A percentile compares a stretch with the other conserved stretches of the same genome.
Conservation (phyloP, 1,284 basidiomycete genomes). For the Ganoderma resinaceum region DNA sequence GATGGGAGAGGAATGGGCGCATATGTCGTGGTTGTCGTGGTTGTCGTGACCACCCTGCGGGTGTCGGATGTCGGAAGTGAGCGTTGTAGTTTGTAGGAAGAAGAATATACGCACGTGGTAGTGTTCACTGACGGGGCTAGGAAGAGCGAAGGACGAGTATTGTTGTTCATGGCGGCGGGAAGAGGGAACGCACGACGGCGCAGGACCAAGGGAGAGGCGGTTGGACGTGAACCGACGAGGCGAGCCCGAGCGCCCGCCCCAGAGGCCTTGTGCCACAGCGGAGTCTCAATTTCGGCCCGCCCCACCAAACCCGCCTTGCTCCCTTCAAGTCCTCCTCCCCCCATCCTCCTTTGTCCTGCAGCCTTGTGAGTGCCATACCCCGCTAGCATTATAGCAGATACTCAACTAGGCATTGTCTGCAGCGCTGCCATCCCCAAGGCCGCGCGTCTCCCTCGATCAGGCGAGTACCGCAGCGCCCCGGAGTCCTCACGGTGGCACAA, state of each 20-base stretch:
- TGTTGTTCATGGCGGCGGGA: constrained; percentile 56
- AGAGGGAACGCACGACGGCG: constrained; percentile 31
- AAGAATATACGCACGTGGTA: constrained; percentile 62
- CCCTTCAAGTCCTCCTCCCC: background rate
- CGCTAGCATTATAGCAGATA: background rate
- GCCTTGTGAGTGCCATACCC: background rate
- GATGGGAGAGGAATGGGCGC: constrained; percentile 80
- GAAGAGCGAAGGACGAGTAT: constrained; percentile 65
- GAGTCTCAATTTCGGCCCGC: constrained; percentile 26
- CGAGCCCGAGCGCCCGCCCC: constrained; percentile 18
- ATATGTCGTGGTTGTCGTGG: constrained; percentile 84
- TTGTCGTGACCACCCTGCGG: constrained; percentile 82
- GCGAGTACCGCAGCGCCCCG: background rate
- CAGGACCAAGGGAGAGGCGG: constrained; percentile 25
- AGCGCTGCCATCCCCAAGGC: background rate
- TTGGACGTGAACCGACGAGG: constrained; percentile 30
- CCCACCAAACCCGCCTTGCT: background rate
- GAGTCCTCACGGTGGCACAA: background rate
- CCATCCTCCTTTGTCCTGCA: background rate
- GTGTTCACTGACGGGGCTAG: constrained; percentile 81
- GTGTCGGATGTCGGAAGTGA: constrained; percentile 38
- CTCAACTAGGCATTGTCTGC: background rate
- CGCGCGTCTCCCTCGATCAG: background rate
- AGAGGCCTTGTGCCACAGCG: constrained; percentile 30
- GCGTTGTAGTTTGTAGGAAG: constrained; percentile 23